Evolutionary conservation across 148 eudicot genomes (phyloP).

Genomic region (Silene conica): DNA sequence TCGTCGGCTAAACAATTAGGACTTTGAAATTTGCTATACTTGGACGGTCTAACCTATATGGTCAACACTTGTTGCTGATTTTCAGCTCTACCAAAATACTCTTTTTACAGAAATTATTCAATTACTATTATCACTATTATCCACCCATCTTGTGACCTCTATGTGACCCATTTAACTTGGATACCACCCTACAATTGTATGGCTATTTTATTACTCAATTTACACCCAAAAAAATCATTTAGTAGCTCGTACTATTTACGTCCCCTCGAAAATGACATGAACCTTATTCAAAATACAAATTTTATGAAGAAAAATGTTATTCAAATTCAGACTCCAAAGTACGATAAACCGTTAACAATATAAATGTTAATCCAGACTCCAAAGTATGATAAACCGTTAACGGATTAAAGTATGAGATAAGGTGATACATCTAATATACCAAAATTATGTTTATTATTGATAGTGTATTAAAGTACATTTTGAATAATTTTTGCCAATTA

Average conservation of each 20-base stretch:
- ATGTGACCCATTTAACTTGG: too few relatives aligned
- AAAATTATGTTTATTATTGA: too few relatives aligned
- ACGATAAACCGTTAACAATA: too few relatives aligned
- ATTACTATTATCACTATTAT: not conserved
- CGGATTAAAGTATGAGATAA: too few relatives aligned
- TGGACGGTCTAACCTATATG: constrained; percentile 13
- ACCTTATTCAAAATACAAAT: not conserved
- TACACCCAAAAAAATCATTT: too few relatives aligned
- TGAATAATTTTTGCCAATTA: too few relatives aligned
- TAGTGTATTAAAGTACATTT: too few relatives aligned
- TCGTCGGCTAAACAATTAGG: constrained; percentile 26
- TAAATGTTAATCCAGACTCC: too few relatives aligned
- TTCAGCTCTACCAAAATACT: not conserved
- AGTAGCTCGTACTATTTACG: not conserved
- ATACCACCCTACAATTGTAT: not conserved
- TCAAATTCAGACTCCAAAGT: too few relatives aligned
- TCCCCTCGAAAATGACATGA: not conserved
- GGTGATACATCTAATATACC: too few relatives aligned
- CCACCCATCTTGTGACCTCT: constrained; percentile 5
- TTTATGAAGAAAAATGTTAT: too few relatives aligned
- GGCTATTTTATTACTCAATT: not conserved
- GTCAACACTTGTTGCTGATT: constrained; percentile 24
- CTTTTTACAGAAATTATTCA: not conserved
- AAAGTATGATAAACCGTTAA: too few relatives aligned
- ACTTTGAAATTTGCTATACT: constrained; percentile 27